A percentile compares a stretch with the other conserved stretches of the same genome.
Evolutionary conservation across 148 eudicot genomes (phyloP).

Genomic region (Beta vulgaris): DNA sequence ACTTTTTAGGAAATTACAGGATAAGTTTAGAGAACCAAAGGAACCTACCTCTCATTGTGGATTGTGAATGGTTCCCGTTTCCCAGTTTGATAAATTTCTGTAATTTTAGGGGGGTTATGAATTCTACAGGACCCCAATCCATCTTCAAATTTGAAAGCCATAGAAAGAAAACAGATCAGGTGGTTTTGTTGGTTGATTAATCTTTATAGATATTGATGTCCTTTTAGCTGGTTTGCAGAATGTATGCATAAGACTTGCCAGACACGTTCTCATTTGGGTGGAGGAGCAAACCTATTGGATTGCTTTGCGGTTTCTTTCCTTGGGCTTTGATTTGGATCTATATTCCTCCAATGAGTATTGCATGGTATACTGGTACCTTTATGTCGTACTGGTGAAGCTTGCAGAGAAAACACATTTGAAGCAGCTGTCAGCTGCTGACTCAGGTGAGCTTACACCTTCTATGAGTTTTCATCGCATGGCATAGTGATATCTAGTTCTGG

Average conservation of each 20-base stretch:
- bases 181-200: conserved; percentile 3
- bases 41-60: neutral
- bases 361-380: conserved; percentile 98
- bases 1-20: neutral
- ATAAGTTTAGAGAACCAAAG: neutral
- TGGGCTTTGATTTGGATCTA: conserved; percentile 91
- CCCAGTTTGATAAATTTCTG: neutral
- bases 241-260: conserved; percentile 46
- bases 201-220: conserved; percentile 25
- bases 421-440: conserved; percentile 51
- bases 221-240: conserved; percentile 52
- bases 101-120: neutral
- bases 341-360: conserved; percentile 84
- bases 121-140: neutral
- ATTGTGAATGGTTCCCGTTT: too few species aligned
- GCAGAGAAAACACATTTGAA: conserved; percentile 89
- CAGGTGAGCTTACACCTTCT: conserved; percentile 44
- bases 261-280: conserved; percentile 81
- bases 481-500: neutral
- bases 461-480: neutral
- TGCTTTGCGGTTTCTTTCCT: conserved; percentile 71
- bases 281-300: conserved; percentile 99
- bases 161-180: neutral
- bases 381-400: conserved; percentile 75
- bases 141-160: neutral